Evolutionary conservation across 2,329 filamentous ascomycete species (phyloP), one percentile per base, ranked within the genome.

Genomic region (Emmonsia crescens): DNA sequence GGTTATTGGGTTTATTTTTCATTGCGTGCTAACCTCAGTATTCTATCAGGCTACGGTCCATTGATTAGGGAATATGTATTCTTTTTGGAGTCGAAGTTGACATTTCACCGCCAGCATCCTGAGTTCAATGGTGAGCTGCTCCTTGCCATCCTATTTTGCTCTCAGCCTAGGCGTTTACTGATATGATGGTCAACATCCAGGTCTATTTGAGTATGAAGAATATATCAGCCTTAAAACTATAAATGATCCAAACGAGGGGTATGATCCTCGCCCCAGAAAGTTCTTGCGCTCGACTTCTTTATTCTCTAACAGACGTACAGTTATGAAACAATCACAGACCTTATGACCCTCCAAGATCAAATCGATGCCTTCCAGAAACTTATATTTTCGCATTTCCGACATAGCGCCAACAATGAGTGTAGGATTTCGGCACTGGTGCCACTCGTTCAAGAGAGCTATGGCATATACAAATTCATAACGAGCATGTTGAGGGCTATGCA

Each of bases 401-500:
- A 87, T 66, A 89, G 92, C 31, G 87, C 89, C 56, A 96, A 96
- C 77, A 99, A 97, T 71, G 94, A 99, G 75, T 97, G 93, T 75
- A 85, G 93, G 64, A 99, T 99, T 70, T 95, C 93, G 16, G 90
- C 94, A 1, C 78, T 99, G 60, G 92, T 97, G 27, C 91, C 92
- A 2, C 79, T 99, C 51, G 94, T 99, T 2, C 91, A 96, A 73
- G 94, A 99, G 79, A 97, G 91, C 74, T 99, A 97, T 76, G 94
- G 94, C 56, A 97, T 99, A 68, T 99, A 99, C 82, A 97, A 97
- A 77, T 99, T 99, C 74, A 92, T 96, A 66, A 99, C 94, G 0
- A 99, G 94, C 87, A 99, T 99, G 94, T 78, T 99, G 64, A 85
- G 94, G 61, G 94, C 94, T 19, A 96, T 99, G 92, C 93, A 99